Evolutionary conservation across 2,329 filamentous ascomycete species (phyloP).

Genomic region (Diaporthe vexans): DNA sequence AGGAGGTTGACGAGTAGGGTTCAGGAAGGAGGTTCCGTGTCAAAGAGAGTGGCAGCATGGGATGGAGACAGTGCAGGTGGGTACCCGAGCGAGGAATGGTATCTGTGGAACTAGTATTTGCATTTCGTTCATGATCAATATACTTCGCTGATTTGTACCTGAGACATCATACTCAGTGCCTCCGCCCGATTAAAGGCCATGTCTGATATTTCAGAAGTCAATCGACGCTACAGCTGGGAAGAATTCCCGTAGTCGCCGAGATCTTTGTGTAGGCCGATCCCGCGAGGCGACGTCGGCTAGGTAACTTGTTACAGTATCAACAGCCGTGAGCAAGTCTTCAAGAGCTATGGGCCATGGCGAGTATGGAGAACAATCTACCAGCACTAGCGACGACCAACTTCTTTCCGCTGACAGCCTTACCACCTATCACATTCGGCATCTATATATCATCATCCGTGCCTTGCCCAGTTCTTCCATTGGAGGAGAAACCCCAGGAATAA

Average conservation of each 20-base stretch:
- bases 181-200: not conserved
- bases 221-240: not conserved
- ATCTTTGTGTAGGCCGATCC: not conserved
- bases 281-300: not conserved
- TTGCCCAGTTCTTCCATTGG: slow-evolving; percentile 84
- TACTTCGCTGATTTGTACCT: not conserved
- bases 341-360: slow-evolving; percentile 53
- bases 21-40: not conserved
- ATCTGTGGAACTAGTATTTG: not conserved
- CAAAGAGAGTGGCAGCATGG: not conserved
- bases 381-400: slow-evolving; percentile 83
- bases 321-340: too few relatives aligned
- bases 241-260: not conserved
- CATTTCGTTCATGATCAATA: not conserved
- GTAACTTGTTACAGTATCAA: too few relatives aligned
- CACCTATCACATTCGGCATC: slow-evolving; percentile 84
- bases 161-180: not conserved
- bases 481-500: slow-evolving; percentile 85
- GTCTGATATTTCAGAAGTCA: too few relatives aligned
- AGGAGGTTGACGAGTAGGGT: not conserved
- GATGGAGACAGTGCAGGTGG: not conserved
- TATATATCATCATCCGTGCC: slow-evolving; percentile 81
- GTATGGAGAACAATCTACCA: slow-evolving; percentile 84
- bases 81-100: not conserved
- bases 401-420: slow-evolving; percentile 82